Base-by-base conservation (phyloP, 225 moss, liverwort and hornwort genomes). In the Asterella californica region DNA sequence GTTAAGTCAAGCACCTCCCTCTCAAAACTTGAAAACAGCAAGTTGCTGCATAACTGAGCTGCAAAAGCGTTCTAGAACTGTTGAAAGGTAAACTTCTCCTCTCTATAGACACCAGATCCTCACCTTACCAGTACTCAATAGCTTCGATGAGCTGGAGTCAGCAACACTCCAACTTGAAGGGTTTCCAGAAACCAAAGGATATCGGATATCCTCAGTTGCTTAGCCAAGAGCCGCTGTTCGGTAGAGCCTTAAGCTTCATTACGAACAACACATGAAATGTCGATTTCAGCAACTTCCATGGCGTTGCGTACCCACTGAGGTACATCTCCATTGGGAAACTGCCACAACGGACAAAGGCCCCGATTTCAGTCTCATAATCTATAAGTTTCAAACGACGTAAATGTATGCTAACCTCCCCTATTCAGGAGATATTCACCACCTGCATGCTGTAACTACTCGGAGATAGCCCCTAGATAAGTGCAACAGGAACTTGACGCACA, bases 291-390 rank as follows among this genome's bases (percentile, higher is more conserved):
- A 69, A 88, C 93, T 84, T 90, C 94, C 96, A 97, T 97, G 24
- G 96, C 96, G 55, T 86, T 86, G 25, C 91, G 82, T 8, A 97
- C 96, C 94, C 94, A 97, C 19, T 82, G 72, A 27, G 96, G 96
- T 81, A 97, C 89, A 81, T 97, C 83, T 76, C 93, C 91, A 61
- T 75, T 74, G 24, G 94, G 96, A 85, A 97, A 97, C 94, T 97
- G 93, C 45, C 15, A 65, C 78, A 65, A 47, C 18, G n/a, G 24
- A 72, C n/a, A 72, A 71, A 45, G 5, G 0, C 10, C n/a, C 15
- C 4, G 11, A 2, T 7, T 69, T 69, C 37, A 83, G 7, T 42
- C 7, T 42, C 42, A 42, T 42, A 42, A 42, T 42, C 42, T 42
- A 42, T 42, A 7, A 42, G 42, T 3, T 2, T 42, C 42, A 42